Percentiles rank a stretch among this genome's conserved stretches.
phyloP scores from a whole-genome alignment of 1,139 yeast species.

The Lodderomyces margitis region DNA sequence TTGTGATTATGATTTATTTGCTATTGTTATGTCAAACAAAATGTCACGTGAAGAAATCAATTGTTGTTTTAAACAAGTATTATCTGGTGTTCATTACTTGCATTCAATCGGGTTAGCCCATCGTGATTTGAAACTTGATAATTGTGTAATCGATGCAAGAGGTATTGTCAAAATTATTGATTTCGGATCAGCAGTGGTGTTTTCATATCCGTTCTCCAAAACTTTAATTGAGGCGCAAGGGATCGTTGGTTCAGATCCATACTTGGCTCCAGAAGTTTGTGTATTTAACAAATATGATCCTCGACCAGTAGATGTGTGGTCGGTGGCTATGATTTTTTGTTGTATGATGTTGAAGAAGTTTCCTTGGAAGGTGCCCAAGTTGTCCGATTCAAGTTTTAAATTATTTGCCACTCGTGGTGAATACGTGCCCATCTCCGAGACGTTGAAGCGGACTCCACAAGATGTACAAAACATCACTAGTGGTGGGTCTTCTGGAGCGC shows the following conservation, averaged over 20 bases:
- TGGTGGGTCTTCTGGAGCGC: slow-evolving; percentile 8
- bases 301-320: slow-evolving; percentile 93
- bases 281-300: slow-evolving; percentile 83
- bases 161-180: slow-evolving; percentile 91
- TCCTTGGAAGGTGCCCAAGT: slow-evolving; percentile 96
- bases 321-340: slow-evolving; percentile 86
- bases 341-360: slow-evolving; percentile 93
- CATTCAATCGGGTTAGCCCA: slow-evolving; percentile 90
- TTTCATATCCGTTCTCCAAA: slow-evolving; percentile 84
- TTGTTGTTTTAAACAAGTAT: slow-evolving; percentile 86
- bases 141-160: slow-evolving; percentile 80
- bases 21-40: slow-evolving; percentile 92
- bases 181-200: slow-evolving; percentile 93
- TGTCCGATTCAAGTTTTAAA: slow-evolving; percentile 80
- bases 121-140: slow-evolving; percentile 88
- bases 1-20: slow-evolving; percentile 89
- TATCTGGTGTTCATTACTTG: slow-evolving; percentile 77
- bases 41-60: slow-evolving; percentile 84
- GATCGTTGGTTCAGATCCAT: slow-evolving; percentile 92
- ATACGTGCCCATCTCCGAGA: slow-evolving; percentile 37
- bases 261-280: slow-evolving; percentile 91
- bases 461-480: slow-evolving; percentile 15
- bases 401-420: slow-evolving; percentile 54
- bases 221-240: slow-evolving; percentile 82
- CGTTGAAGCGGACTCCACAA: slow-evolving; percentile 40